These are phyloP conservation scores for Corynascus novoguineensis DNA, from an alignment of 495 filamentous ascomycete species.

Conservation along the genomic window DNA sequence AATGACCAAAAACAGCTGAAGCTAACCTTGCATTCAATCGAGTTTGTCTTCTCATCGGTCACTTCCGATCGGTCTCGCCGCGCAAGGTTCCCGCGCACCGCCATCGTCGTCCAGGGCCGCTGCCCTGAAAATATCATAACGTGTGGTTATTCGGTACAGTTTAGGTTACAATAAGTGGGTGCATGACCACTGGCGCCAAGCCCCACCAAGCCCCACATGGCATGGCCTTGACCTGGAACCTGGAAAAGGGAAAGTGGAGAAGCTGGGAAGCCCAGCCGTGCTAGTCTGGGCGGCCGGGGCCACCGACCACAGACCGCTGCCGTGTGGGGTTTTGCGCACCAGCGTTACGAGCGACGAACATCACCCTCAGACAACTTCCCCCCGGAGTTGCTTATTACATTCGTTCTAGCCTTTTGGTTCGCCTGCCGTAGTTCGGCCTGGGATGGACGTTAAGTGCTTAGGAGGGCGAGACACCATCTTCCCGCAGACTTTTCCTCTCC, in stretches of 20 bases:
- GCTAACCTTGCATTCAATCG: too few relatives aligned
- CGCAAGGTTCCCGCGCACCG: too few relatives aligned
- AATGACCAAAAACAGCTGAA: too few relatives aligned
- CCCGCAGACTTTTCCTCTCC: neutral
- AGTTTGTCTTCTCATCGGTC: too few relatives aligned
- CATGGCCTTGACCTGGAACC: neutral
- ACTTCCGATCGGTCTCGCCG: too few relatives aligned
- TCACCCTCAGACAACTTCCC: neutral
- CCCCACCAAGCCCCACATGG: neutral
- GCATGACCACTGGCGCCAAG: too few relatives aligned
- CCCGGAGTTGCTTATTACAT: too few relatives aligned
- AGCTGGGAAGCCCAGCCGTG: neutral
- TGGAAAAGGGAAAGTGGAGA: neutral
- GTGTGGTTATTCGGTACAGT: too few relatives aligned
- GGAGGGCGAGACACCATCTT: neutral
- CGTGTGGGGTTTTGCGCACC: neutral
- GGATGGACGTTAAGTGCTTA: neutral
- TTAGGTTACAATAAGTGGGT: too few relatives aligned
- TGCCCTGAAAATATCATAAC: too few relatives aligned
- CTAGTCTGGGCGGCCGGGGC: too few relatives aligned
- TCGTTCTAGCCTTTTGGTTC: neutral
- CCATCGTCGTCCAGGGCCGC: too few relatives aligned
- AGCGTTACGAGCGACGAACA: neutral
- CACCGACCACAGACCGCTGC: neutral
- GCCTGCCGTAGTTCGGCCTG: neutral